Evolutionary conservation across 148 eudicot genomes (phyloP), one percentile per base, ranked within the genome.

Genomic region (Rheum nobile): DNA sequence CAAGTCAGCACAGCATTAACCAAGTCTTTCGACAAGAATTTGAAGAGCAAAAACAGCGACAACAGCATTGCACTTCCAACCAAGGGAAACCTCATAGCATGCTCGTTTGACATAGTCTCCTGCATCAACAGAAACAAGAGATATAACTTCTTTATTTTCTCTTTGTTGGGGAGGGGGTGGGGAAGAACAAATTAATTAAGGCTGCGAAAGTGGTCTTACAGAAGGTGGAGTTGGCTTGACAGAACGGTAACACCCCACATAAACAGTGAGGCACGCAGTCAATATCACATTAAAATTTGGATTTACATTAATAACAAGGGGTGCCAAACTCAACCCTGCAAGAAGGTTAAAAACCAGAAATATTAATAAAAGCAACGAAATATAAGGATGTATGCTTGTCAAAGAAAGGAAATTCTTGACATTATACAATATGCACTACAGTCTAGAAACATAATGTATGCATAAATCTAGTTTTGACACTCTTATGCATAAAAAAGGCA

Each of bases 51-150:
- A 86, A 95, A 95, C 71, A 95, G 82, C 17, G 98, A 95, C 75
- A 91, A 71, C 84, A 95, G 78, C 98, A 95, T 88, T 22, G 97
- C 98, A 81, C 97, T 95, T 69, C 97, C 98, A 74, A 95, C 96
- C 78, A 95, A 86, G 31, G 98, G 98, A 71, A 95, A 95, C 32
- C 97, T 85, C 98, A 95, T 90, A 21, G 98, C 98, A 75, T 95
- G 98, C 79, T 91, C 96, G 32, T 87, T 95, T 76, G 98, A 91
- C 98, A 95, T 95, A 9, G 97, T 90, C 81, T 95, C 98, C 98
- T 95, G 89, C 82, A 87, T 71, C 65, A 76, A 48, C 13, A 57
- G 37, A 78, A 52, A 13, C 32, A 13, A 29, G 47, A 76, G 32
- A 31, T 32, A 12, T 31, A 0, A 65, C 38, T 17, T 35, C 9